Evolutionary conservation across 768 basidiomycete species (phyloP), one percentile per base, ranked within the genome.

Genomic region (Kwoniella europaea): DNA sequence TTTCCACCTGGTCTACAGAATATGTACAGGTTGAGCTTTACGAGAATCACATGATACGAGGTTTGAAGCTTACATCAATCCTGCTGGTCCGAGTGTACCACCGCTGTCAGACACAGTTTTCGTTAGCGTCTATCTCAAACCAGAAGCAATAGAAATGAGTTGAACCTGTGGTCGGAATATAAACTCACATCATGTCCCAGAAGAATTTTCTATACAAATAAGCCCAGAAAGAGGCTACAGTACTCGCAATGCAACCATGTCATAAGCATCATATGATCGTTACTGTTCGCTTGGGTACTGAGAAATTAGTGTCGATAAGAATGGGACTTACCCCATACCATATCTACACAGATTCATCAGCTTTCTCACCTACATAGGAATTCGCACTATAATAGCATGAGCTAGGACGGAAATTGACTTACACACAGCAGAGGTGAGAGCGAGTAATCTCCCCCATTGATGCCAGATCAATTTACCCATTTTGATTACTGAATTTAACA

Each of bases 151-250:
- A 4, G 7, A 35, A 35, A 35, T 35, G 35, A 35, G 35, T 35
- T 35, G 35, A 35, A 50, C 10, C 12, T 50, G 46, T 18, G 46
- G 46, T 35, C 3, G 35, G 35, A 35, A 35, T 35, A 50, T 15
- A 18, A 24, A 71, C 74, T 65, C 71, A 78, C 77, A 93, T 85
- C 81, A 96, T 93, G 85, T 96, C 94, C 91, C 92, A 96, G 85
- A 96, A 94, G 88, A 93, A 96, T 85, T 96, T 96, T 84, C 93
- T 91, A 85, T 89, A 94, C 76, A 91, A 85, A 15, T 94, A 82
- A 18, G 89, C 94, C 85, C 88, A 95, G 84, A 91, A 90, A 42
- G 88, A 86, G 15, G 91, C 90, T 77, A n/a, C 12, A 27, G 4
- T 15, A 27, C 4, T 27, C 27, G 27, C 35, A 35, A 27, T 65